Conservation (phyloP, 2,329 filamentous ascomycete genomes). For the Sphaerulina vaccinii region DNA sequence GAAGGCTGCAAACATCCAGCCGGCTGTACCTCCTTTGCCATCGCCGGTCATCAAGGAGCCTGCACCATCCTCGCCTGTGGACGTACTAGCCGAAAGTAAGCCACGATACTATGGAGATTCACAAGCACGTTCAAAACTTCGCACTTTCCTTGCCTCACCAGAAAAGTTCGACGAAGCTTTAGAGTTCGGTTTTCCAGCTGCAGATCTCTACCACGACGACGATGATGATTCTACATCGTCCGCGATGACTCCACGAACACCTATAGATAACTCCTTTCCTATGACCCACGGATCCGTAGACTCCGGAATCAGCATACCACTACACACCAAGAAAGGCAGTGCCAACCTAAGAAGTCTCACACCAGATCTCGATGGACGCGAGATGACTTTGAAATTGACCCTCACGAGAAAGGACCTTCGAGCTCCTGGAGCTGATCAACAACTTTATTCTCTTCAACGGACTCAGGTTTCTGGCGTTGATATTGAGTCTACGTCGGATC, state of each 20-base stretch:
- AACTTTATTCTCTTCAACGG: conserved; percentile 59
- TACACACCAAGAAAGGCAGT: conserved; percentile 5
- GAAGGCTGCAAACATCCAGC: too few species aligned
- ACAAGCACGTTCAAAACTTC: conserved; percentile 79
- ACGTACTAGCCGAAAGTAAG: neutral
- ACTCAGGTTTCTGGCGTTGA: conserved; percentile 25
- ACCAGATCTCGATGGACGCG: conserved; percentile 48
- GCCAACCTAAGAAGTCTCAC: conserved; percentile 17
- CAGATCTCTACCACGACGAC: neutral
- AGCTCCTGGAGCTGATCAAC: conserved; percentile 67
- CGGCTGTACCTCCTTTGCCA: conserved; percentile 26
- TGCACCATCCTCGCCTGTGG: neutral
- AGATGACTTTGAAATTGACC: conserved; percentile 97
- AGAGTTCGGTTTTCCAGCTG: conserved; percentile 79
- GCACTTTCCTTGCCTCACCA: conserved; percentile 81
- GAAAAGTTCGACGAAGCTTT: conserved; percentile 96
- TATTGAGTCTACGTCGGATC: conserved; percentile 45
- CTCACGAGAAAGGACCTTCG: conserved; percentile 85
- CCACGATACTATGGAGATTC: conserved; percentile 80
- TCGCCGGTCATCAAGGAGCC: neutral
- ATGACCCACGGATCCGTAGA: conserved; percentile 38
- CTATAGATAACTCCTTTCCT: neutral
- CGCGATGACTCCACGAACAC: neutral
- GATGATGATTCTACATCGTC: neutral
- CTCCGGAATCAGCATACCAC: conserved; percentile 35